Conservation (phyloP, 495 filamentous ascomycete species). For the Pyronema omphalodes region DNA sequence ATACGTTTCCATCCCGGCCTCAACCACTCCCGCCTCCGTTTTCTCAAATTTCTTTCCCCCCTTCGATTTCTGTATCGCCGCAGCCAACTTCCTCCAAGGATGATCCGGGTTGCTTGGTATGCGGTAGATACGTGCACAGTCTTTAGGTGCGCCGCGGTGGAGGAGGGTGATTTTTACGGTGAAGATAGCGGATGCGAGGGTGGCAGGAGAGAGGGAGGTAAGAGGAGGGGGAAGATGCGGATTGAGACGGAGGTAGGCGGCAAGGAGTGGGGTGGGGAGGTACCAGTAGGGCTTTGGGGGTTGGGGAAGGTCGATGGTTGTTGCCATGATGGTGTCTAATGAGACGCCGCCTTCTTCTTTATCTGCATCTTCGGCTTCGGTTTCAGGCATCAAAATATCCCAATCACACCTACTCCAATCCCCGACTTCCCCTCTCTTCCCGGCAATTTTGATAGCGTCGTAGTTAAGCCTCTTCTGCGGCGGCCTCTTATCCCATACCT, state of each 20-base stretch:
- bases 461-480: constrained; percentile 67
- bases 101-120: constrained; percentile 33
- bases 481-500: constrained; percentile 59
- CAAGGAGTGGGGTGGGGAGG: constrained; percentile 4
- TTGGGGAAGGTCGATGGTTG: constrained; percentile 10
- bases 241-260: constrained; percentile 10
- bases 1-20: constrained; percentile 32
- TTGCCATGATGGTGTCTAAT: not conserved
- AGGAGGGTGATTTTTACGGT: constrained; percentile 42
- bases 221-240: constrained; percentile 4
- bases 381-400: constrained; percentile 38
- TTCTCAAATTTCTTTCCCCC: not conserved
- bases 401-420: constrained; percentile 79
- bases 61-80: constrained; percentile 1
- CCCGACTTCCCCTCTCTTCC: constrained; percentile 67
- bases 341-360: not conserved
- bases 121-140: constrained; percentile 55
- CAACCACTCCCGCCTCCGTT: constrained; percentile 5
- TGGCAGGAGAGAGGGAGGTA: not conserved
- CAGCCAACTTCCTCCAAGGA: constrained; percentile 22
- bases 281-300: constrained; percentile 22
- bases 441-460: constrained; percentile 56
- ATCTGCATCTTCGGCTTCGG: constrained; percentile 6
- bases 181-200: constrained; percentile 27
- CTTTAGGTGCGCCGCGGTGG: constrained; percentile 38